A percentile compares a stretch with the other conserved stretches of the same genome.
phyloP scores from a whole-genome alignment of 768 basidiomycete genomes.

The Pulveroboletus sp. region DNA sequence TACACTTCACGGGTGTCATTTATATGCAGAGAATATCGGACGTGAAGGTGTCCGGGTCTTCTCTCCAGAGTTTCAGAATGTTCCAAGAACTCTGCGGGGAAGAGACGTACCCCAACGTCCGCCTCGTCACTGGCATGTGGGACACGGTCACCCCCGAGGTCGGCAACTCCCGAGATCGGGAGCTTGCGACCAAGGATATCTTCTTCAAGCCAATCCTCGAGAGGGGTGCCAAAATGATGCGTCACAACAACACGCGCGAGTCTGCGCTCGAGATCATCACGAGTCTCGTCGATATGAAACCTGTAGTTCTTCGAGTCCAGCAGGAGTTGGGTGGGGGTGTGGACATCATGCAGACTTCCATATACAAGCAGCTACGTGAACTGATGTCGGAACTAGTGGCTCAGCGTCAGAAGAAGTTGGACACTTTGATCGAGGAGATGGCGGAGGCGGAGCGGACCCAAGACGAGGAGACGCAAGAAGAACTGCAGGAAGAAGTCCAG shows the following conservation, averaged over 20 bases:
- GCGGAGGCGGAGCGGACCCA: conserved; percentile 37
- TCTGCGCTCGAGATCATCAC: conserved; percentile 45
- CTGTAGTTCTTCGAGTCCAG: conserved; percentile 46
- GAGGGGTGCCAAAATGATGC: conserved; percentile 40
- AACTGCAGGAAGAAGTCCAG: conserved; percentile 38
- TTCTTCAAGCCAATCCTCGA: conserved; percentile 50
- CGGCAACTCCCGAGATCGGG: conserved; percentile 37
- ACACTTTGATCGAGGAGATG: conserved; percentile 41
- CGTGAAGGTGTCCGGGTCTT: conserved; percentile 42
- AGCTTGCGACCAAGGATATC: conserved; percentile 37
- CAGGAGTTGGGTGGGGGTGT: conserved; percentile 44
- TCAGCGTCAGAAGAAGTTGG: conserved; percentile 42
- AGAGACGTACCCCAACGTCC: conserved; percentile 40
- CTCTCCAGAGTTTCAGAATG: conserved; percentile 43
- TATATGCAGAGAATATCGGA: conserved; percentile 52
- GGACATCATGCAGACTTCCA: conserved; percentile 47
- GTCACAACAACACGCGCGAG: conserved; percentile 39
- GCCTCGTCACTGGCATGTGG: conserved; percentile 54
- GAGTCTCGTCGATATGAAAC: conserved; percentile 34
- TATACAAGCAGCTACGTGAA: conserved; percentile 47
- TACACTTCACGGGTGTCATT: conserved; percentile 41
- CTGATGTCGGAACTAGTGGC: conserved; percentile 43
- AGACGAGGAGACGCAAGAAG: conserved; percentile 42
- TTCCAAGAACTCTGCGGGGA: conserved; percentile 51
- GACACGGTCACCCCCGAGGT: conserved; percentile 31